phyloP scores from a whole-genome alignment of 345 rosid genomes.

The Erucastrum elatum region DNA sequence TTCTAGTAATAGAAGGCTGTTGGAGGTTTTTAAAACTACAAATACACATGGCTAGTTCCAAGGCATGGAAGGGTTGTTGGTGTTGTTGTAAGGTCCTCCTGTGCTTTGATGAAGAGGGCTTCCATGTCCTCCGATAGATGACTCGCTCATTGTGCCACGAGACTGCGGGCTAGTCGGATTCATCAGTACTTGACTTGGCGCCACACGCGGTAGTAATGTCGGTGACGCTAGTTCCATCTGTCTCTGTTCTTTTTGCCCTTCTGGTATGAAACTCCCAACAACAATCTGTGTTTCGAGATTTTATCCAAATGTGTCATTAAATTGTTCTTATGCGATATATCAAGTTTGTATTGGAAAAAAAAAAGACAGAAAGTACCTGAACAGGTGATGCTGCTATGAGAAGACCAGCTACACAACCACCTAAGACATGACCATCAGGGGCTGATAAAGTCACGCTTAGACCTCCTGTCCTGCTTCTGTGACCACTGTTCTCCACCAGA shows the following conservation, averaged over 20 bases:
- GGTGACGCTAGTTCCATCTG: conserved; percentile 36
- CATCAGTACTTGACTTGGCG: conserved; percentile 26
- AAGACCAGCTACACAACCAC: conserved; percentile 90
- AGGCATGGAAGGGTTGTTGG: conserved; percentile 48
- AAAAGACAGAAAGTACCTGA: conserved; percentile 52
- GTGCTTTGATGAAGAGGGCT: conserved; percentile 64
- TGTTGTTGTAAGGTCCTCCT: conserved; percentile 51
- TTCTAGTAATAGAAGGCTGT: background rate
- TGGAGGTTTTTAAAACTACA: background rate
- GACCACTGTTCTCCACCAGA: conserved; percentile 45
- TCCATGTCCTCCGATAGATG: conserved; percentile 55
- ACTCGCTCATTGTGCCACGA: conserved; percentile 61
- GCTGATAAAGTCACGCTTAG: conserved; percentile 78
- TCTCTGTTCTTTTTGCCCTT: conserved; percentile 50
- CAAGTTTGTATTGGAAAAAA: background rate
- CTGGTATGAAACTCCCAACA: conserved; percentile 66
- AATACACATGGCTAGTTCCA: conserved; percentile 51
- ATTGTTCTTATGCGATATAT: background rate
- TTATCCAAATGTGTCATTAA: background rate
- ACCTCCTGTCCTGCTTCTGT: conserved; percentile 59
- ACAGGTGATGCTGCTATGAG: conserved; percentile 86
- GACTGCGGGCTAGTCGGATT: conserved; percentile 56
- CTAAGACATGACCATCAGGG: conserved; percentile 78
- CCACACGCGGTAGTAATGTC: conserved; percentile 21
- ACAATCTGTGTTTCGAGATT: conserved; percentile 48